Base-by-base conservation (phyloP, 768 basidiomycete genomes). In the Kwoniella sp. region DNA sequence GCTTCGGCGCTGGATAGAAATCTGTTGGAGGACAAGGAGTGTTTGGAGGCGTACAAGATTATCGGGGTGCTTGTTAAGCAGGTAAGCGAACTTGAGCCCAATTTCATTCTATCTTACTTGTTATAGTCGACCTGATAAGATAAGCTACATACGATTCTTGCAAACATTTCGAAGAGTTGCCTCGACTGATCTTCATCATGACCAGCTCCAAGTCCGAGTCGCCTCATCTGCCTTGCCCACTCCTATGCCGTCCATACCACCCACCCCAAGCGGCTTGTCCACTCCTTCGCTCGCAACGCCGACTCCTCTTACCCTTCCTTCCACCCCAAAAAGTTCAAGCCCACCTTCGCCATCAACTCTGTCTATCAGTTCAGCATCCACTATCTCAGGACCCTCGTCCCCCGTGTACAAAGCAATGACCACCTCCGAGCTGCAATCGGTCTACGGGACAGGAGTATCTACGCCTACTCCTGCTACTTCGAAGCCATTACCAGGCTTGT, bases 1-100 rank as follows among this genome's bases (percentile, higher is more conserved):
- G 44, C 59, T 6, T 49, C 62, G 0, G 56, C 49, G 4, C 25
- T 71, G 2, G 60, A 65, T 13, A 21, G 27, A 6, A 64, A 63
- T 19, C 33, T 59, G 29, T 19, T 69, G 17, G 68, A 73, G 50
- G 68, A 76, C 66, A 55, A 55, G 25, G 29, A 63, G 10, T 59
- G 56, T 3, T n/a, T 53, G 30, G 68, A 65, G 22, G 71, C 74
- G 8, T 68, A 59, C 29, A 46, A 58, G 15, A 59, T 53, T 15
- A 70, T 76, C 12, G 59, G 54, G 7, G 24, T 40, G 25, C 47
- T 73, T n/a, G 54, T 73, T 21, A 68, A 68, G 30, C 74, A 69
- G 33, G 72, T 73, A 15, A 46, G 64, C 57, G 0, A 2, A 24
- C 10, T n/a, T n/a, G n/a, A n/a, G n/a, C n/a, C n/a, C n/a, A n/a